Evolutionary conservation across 805 yeast genomes (phyloP).

Genomic region (Metschnikowia amazonensis): DNA sequence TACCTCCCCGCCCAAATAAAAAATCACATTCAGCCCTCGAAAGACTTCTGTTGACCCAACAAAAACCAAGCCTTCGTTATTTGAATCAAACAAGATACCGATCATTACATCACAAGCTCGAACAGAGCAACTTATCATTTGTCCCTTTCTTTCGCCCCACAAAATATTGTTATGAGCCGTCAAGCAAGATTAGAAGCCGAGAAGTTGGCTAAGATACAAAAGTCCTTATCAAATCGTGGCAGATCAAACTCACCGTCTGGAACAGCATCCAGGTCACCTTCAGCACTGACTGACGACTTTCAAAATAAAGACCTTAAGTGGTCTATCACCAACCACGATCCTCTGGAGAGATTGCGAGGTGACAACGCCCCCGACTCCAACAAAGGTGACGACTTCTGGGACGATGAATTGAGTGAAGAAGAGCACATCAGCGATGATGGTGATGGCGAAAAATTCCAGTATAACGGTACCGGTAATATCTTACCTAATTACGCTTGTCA

Average conservation of each 20-base stretch:
- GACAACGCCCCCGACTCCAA: conserved; percentile 8
- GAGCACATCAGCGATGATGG: conserved; percentile 60
- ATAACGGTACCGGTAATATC: conserved; percentile 56
- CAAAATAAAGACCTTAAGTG: conserved; percentile 47
- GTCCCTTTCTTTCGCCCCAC: conserved; percentile 1
- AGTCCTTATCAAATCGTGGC: conserved; percentile 35
- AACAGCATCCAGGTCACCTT: conserved; percentile 31
- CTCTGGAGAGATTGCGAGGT: conserved; percentile 54
- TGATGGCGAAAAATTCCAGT: conserved; percentile 52
- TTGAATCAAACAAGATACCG: neutral
- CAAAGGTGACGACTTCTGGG: conserved; percentile 14
- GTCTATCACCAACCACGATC: conserved; percentile 70
- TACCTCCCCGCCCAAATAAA: neutral
- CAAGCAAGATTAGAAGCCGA: conserved; percentile 41
- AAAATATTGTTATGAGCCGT: conserved; percentile 29
- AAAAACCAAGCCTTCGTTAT: neutral
- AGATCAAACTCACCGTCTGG: conserved; percentile 36
- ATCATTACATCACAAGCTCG: neutral
- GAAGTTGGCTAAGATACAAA: conserved; percentile 37
- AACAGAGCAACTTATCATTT: neutral
- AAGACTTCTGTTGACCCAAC: neutral
- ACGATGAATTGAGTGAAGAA: conserved; percentile 48
- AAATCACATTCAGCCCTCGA: neutral
- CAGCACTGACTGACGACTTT: conserved; percentile 33
- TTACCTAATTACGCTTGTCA: conserved; percentile 54